Evolutionary conservation across 176 grass and related monocot species (phyloP), one percentile per base, ranked within the genome.

Genomic region (Urochloa ruziziensis): DNA sequence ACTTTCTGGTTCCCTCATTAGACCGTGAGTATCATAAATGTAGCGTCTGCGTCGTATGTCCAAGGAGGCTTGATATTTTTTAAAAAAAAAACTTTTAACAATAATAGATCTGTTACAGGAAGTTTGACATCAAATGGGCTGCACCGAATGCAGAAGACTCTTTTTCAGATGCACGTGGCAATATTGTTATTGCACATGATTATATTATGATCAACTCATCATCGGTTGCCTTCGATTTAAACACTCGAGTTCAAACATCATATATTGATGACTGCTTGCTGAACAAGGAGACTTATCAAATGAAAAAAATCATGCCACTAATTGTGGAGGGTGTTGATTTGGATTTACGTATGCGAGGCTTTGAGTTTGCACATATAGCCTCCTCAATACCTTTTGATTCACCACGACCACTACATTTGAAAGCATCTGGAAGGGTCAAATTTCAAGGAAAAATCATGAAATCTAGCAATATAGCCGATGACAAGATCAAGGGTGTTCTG

Each of bases 61-160:
- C 61, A 42, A 33, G 3, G 44, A 44, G 60, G 76, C 25, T 36
- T 56, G 42, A 18, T 68, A 71, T 53, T 69, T 85, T 43, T 79
- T 72, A 9, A n/a, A n/a, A n/a, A n/a, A n/a, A n/a, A n/a, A 9
- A 67, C 15, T 61, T 89, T 67, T 86, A 75, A 75, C 8, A 36
- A 39, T 24, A 57, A 65, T 18, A 32, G 71, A 40, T 68, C 17
- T 37, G n/a, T 63, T 74, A 44, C 80, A 98, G 96, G 89, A 98
- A 95, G 86, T 95, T 98, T 74, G 93, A 98, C 89, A 98, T 98
- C 82, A 98, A 98, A 79, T 98, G 96, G 96, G 91, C 90, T 77
- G 96, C 96, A 77, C 93, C 93, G 78, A 94, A 94, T 87, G 96
- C 93, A 66, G 96, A 98, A 91, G 93, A 93, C 76, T 95, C 96